Evolutionary conservation across 2,329 filamentous ascomycete genomes (phyloP), one percentile per base, ranked within the genome.

Genomic region (Cryphonectria radicalis): DNA sequence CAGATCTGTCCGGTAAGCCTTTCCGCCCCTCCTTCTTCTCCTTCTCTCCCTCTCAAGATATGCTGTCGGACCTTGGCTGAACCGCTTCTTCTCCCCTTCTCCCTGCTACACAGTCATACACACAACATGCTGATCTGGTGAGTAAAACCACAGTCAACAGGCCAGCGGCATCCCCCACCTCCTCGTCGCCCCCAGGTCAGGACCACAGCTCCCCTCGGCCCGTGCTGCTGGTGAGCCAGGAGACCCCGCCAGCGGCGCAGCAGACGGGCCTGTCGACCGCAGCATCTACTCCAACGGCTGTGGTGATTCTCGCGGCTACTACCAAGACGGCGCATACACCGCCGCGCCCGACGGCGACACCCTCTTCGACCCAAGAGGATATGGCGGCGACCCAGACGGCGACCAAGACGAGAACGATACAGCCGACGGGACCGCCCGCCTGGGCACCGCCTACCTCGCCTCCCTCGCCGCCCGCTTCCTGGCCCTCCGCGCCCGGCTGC

Each of bases 321-420:
- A 93, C 78, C 84, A 90, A 22, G 93, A 97, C 75, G 94, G 94
- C 65, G 92, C 93, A 53, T 97, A 94, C 79, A 89, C 91, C 35
- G 92, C 90, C 4, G 84, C 86, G 3, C 86, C 88, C 0, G 19
- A 46, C 17, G 22, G 22, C 19, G 22, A 46, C 37, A 40, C 37
- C 37, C 11, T 17, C 59, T 32, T n/a, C 14, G 17, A 37, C 35
- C 32, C 19, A 4, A 32, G 40, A 62, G 59, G 32, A 6, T 81
- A 85, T 17, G 75, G 78, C 25, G 72, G 14, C 40, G 75, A 75
- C 35, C 74, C 79, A 62, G 74, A 76, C 10, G 73, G 76, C 13
- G 77, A 78, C 14, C 78, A 79, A 35, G 74, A 78, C 19, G 75
- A 76, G 25, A 79, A 78, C 42, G 72, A 79, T 25, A 75, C 73